Conservation (phyloP, 2,329 filamentous ascomycete genomes). For the Erysiphe neolycopersici region DNA sequence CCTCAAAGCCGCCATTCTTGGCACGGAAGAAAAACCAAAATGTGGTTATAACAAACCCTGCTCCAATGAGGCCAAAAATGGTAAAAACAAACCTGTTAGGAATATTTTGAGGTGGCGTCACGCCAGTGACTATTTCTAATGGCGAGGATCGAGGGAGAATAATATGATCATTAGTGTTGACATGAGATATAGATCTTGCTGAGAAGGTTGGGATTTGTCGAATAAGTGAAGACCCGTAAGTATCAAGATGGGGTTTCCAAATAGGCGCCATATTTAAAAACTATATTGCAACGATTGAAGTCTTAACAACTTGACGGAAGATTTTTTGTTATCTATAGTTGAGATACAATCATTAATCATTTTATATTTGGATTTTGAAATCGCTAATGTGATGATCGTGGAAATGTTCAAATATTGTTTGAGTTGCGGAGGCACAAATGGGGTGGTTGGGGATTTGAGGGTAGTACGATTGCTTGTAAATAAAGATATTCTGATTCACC, state of each 20-base stretch:
- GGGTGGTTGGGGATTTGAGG: too few species aligned
- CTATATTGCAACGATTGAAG: neutral
- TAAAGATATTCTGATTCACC: too few species aligned
- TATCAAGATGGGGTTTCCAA: neutral
- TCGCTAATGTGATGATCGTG: too few species aligned
- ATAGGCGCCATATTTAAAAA: neutral
- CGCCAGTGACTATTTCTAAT: conserved; percentile 19
- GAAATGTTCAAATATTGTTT: too few species aligned
- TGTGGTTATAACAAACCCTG: conserved; percentile 20
- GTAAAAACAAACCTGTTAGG: conserved; percentile 48
- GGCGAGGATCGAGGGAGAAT: conserved; percentile 4
- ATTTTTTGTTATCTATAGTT: too few species aligned
- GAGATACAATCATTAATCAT: too few species aligned
- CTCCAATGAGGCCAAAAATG: conserved; percentile 23
- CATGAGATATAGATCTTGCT: neutral
- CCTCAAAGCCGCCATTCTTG: conserved; percentile 82
- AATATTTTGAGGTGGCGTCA: conserved; percentile 24
- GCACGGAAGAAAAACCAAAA: conserved; percentile 99
- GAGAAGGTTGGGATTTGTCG: neutral
- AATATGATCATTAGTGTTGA: neutral
- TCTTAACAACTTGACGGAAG: too few species aligned
- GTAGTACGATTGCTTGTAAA: too few species aligned
- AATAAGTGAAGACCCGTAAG: neutral
- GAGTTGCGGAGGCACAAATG: too few species aligned
- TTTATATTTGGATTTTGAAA: too few species aligned